Percentiles rank a stretch among this genome's conserved stretches.
Evolutionary conservation across 2,329 filamentous ascomycete genomes (phyloP).

Genomic region (Xylariales sp.): DNA sequence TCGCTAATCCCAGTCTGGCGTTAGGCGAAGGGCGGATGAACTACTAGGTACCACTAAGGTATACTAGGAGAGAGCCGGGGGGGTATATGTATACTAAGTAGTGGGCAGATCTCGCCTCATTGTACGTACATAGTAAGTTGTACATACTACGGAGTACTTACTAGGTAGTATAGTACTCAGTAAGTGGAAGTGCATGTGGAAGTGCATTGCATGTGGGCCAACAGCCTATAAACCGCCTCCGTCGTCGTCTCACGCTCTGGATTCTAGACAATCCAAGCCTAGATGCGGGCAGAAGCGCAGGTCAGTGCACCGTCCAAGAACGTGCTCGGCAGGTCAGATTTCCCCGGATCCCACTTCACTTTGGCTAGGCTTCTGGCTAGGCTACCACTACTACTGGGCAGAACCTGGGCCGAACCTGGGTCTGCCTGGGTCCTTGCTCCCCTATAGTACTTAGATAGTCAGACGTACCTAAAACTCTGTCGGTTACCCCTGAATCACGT

Average conservation of each 20-base stretch:
- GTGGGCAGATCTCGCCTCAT: not conserved
- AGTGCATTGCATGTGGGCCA: not conserved
- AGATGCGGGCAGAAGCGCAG: not conserved
- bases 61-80: not conserved
- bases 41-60: too few species aligned
- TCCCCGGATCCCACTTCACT: constrained; percentile 27
- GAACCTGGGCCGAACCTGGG: too few species aligned
- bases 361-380: not conserved
- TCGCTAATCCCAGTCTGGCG: constrained; percentile 4
- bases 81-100: too few species aligned
- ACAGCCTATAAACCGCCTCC: not conserved
- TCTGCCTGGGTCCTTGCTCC: too few species aligned
- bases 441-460: not conserved
- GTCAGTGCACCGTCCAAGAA: not conserved
- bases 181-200: too few species aligned
- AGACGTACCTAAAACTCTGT: constrained; percentile 1
- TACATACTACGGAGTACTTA: too few species aligned
- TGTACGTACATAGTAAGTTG: too few species aligned
- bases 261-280: constrained; percentile 1
- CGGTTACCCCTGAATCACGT: constrained; percentile 24
- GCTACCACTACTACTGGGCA: too few species aligned
- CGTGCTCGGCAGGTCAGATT: constrained; percentile 13
- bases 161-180: too few species aligned
- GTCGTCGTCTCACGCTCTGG: not conserved
- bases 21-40: not conserved